Evolutionary conservation across 805 yeast genomes (phyloP), one percentile per base, ranked within the genome.

Genomic region (Candida piceae): DNA sequence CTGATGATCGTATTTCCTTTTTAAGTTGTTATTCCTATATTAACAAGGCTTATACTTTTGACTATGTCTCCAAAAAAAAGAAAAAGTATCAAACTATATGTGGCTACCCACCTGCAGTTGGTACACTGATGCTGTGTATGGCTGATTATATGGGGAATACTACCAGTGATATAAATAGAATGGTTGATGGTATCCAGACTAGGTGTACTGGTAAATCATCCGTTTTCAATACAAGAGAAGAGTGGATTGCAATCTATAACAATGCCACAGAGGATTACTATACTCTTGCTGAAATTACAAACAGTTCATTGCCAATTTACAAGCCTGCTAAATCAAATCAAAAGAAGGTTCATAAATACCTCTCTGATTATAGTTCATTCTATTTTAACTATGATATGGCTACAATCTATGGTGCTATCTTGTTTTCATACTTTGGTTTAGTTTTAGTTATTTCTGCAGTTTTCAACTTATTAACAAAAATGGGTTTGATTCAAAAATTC

Each of bases 371-470:
- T 22, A 16, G 29, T 6, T 36, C 44, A 7, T 48, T 40, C 23
- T 52, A 52, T 29, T 28, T 32, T 3, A 55, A 57, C 25, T 27
- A 42, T 12, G 66, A 61, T 35, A 55, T 42, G 29, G 46, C 57
- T 24, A 49, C 56, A 1, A 52, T 46, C 48, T 59, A 57, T 50
- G 65, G 69, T 4, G 62, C 56, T 31, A 60, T 58, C 4, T 46
- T 70, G 22, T 42, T 62, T 35, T 50, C 55, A 8, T 71, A 59
- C 47, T 72, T 72, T 63, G 56, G 58, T n/a, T 13, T 61, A 2
- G 58, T 70, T 0, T 49, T 71, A 44, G 13, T 67, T 0, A 25
- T 65, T 15, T 60, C 65, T 17, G 60, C 63, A 12, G 12, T 52
- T 4, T 44, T 44, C 48, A 65, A 66, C 36, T 64, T 30, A 48